These are phyloP conservation scores for Hyphodiscus hymeniophilus DNA, from an alignment of 495 filamentous ascomycete species.

Conservation along the genomic window DNA sequence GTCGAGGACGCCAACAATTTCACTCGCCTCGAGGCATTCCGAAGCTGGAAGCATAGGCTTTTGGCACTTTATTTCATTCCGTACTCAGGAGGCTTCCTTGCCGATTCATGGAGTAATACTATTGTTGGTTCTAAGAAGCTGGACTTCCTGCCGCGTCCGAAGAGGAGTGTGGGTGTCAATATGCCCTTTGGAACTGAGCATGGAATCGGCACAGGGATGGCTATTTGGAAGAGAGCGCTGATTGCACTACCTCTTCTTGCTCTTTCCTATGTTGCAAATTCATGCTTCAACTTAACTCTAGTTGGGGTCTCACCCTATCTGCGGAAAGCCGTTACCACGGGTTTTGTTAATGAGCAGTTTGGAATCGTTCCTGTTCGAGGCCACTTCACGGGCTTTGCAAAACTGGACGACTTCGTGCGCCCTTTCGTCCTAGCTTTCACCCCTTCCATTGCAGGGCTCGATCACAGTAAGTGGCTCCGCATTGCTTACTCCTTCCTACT, in stretches of 20 bases:
- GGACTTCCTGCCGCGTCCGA: neutral
- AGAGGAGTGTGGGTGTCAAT: neutral
- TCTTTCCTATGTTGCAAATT: neutral
- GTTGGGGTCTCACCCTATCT: neutral
- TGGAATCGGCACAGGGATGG: neutral
- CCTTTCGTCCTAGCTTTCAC: neutral
- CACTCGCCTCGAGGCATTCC: neutral
- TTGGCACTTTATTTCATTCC: neutral
- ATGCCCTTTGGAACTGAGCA: neutral
- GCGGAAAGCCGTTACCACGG: neutral
- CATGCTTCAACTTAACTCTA: neutral
- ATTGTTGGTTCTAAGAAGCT: neutral
- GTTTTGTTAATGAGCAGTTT: neutral
- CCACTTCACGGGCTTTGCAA: neutral
- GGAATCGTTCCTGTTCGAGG: neutral
- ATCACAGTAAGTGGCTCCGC: neutral
- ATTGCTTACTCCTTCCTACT: too few relatives aligned
- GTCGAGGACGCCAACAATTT: neutral
- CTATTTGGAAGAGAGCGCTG: neutral
- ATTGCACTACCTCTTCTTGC: neutral
- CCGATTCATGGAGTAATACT: neutral
- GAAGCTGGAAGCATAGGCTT: neutral
- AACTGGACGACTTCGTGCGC: neutral
- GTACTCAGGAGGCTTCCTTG: neutral
- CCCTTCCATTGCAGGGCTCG: neutral